These are phyloP conservation scores for Sporothrix sp. DNA, from an alignment of 2,329 filamentous ascomycete genomes.

Conservation along the genomic window DNA sequence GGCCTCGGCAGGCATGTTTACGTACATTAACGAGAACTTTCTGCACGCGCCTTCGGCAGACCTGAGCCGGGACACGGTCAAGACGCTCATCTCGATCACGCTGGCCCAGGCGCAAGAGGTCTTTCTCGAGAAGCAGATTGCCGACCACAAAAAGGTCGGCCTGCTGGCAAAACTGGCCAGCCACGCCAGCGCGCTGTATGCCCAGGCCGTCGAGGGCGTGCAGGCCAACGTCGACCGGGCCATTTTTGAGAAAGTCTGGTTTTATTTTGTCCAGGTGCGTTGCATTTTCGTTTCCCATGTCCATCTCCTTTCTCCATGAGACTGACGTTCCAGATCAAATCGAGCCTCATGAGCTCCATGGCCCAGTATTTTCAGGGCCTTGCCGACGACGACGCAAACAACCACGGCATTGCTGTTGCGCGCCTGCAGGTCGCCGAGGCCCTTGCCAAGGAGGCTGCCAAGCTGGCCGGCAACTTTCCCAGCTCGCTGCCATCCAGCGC, in stretches of 20 bases:
- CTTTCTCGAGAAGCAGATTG: slow-evolving; percentile 91
- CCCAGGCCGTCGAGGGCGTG: slow-evolving; percentile 77
- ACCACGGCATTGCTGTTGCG: slow-evolving; percentile 75
- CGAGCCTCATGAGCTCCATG: slow-evolving; percentile 70
- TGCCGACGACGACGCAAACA: slow-evolving; percentile 79
- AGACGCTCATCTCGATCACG: slow-evolving; percentile 85
- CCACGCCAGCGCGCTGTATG: slow-evolving; percentile 80
- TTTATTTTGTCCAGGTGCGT: slow-evolving; percentile 66
- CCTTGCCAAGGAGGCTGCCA: slow-evolving; percentile 67
- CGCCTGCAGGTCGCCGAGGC: slow-evolving; percentile 73
- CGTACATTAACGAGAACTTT: slow-evolving; percentile 99
- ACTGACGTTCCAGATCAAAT: slow-evolving; percentile 54
- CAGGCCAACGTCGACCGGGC: slow-evolving; percentile 87
- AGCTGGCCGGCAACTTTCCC: slow-evolving; percentile 70
- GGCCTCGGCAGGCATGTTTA: slow-evolving; percentile 97
- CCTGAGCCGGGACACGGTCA: slow-evolving; percentile 88
- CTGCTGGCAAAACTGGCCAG: slow-evolving; percentile 87
- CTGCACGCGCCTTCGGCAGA: slow-evolving; percentile 95
- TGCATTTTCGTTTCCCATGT: too few relatives aligned
- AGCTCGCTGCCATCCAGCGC: slow-evolving; percentile 67
- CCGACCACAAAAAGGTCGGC: slow-evolving; percentile 85
- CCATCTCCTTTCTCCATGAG: background rate
- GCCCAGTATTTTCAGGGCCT: slow-evolving; percentile 91
- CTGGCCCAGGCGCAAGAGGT: slow-evolving; percentile 95
- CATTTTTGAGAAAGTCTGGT: slow-evolving; percentile 91